phyloP scores from a whole-genome alignment of 2,329 filamentous ascomycete species.

The Cercospora sp. region DNA sequence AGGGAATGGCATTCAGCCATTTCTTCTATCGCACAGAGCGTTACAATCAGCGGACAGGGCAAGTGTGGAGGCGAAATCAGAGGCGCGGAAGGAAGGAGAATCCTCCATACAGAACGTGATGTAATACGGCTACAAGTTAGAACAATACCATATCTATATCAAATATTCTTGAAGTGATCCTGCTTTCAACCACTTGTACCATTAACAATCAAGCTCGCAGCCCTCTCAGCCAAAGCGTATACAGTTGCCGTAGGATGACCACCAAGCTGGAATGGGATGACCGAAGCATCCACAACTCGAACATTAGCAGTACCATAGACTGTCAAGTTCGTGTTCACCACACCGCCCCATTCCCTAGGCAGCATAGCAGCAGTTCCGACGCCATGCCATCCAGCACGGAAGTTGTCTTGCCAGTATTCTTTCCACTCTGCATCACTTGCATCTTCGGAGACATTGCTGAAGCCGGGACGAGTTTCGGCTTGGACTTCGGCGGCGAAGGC shows the following conservation, averaged over 20 bases:
- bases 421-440: slow-evolving; percentile 27
- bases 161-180: neutral
- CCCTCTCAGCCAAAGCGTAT: slow-evolving; percentile 35
- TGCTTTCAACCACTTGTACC: neutral
- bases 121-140: too few relatives aligned
- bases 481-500: slow-evolving; percentile 33
- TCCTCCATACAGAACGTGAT: too few relatives aligned
- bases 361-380: slow-evolving; percentile 33
- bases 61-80: too few relatives aligned
- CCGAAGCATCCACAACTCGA: slow-evolving; percentile 33
- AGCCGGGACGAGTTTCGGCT: slow-evolving; percentile 33
- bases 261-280: slow-evolving; percentile 27
- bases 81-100: too few relatives aligned
- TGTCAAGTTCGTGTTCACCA: slow-evolving; percentile 29
- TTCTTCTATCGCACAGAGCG: too few relatives aligned
- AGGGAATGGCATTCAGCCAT: too few relatives aligned
- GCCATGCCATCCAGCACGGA: slow-evolving; percentile 23
- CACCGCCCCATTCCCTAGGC: slow-evolving; percentile 24
- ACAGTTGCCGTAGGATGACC: slow-evolving; percentile 24
- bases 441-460: slow-evolving; percentile 12
- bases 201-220: slow-evolving; percentile 10
- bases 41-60: too few relatives aligned
- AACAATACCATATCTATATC: too few relatives aligned
- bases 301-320: slow-evolving; percentile 32
- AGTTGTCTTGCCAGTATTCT: slow-evolving; percentile 17